Evolutionary conservation across 2,329 filamentous ascomycete genomes (phyloP), one percentile per base, ranked within the genome.

Genomic region (Sporothrix protearum): DNA sequence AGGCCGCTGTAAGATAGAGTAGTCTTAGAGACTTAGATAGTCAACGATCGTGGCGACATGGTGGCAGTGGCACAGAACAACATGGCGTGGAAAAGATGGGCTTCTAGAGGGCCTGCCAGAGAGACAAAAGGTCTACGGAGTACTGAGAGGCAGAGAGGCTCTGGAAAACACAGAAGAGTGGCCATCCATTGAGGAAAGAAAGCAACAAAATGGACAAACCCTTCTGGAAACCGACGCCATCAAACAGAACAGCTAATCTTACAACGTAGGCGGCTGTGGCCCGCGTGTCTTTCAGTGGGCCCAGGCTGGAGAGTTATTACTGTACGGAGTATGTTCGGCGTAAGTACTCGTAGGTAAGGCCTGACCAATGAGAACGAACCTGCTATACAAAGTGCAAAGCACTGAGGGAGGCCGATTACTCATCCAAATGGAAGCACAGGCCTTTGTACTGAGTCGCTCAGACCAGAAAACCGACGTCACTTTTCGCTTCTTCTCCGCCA

Each of bases 391-490:
- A 59, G 28, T 19, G 28, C 55, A 1, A 3, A 6, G n/a, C n/a
- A n/a, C n/a, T 7, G 25, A 39, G 47, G 2, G 47, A 30, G 45
- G 9, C 45, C 42, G 28, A 53, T 68, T 53, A 68, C 64, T 69
- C 53, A 61, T 30, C 53, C 53, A 16, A 49, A 5, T 28, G 42
- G 8, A 3, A 36, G 6, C 16, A 12, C 39, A n/a, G 42, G 14
- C 51, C 36, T 68, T 68, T 47, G n/a, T n/a, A 22, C 22, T 30
- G 63, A 6, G 9, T 19, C 30, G n/a, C 16, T 57, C 42, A 45
- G 42, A 45, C 45, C 6, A 7, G 22, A n/a, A 69, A 45, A 69
- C 51, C 67, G 67, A 69, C 67, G 67, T 69, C 67, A 69, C 67
- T 69, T 45, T 51, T 53, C 25, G 12, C 59, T 25, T 55, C 19